Evolutionary conservation across 2,329 filamentous ascomycete genomes (phyloP).

Genomic region (Bipolaris victoriae): DNA sequence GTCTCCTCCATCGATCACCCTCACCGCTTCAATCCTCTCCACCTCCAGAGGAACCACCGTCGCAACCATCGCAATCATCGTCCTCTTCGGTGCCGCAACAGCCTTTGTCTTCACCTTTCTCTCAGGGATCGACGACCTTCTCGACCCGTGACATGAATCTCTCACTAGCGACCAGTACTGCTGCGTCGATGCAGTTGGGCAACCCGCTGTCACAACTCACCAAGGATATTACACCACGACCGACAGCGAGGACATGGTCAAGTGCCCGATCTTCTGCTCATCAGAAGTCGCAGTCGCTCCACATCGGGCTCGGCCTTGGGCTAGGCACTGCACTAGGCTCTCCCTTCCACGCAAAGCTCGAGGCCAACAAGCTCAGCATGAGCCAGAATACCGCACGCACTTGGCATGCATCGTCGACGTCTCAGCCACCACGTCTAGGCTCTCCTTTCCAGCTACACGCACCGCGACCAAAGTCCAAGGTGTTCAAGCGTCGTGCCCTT

Average conservation of each 20-base stretch:
- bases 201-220: constrained; percentile 56
- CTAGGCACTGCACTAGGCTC: constrained; percentile 52
- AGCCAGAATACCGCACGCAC: constrained; percentile 41
- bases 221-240: constrained; percentile 42
- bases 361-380: constrained; percentile 33
- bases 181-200: constrained; percentile 58
- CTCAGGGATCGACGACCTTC: constrained; percentile 43
- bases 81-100: constrained; percentile 5
- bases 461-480: constrained; percentile 57
- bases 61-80: constrained; percentile 32
- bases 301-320: constrained; percentile 55
- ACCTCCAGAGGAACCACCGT: constrained; percentile 38
- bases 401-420: constrained; percentile 40
- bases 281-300: constrained; percentile 59
- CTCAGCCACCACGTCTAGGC: constrained; percentile 45
- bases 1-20: constrained; percentile 65
- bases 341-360: constrained; percentile 49
- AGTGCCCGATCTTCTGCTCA: constrained; percentile 56
- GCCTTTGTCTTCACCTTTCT: constrained; percentile 48
- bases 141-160: constrained; percentile 58
- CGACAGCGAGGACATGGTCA: constrained; percentile 50
- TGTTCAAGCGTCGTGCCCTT: constrained; percentile 64
- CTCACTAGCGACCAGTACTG: constrained; percentile 59
- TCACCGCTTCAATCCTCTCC: constrained; percentile 59
- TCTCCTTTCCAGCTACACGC: constrained; percentile 64